Percentiles rank a stretch among this genome's conserved stretches.
phyloP scores from a whole-genome alignment of 768 basidiomycete genomes.

The Ramaria sp. region DNA sequence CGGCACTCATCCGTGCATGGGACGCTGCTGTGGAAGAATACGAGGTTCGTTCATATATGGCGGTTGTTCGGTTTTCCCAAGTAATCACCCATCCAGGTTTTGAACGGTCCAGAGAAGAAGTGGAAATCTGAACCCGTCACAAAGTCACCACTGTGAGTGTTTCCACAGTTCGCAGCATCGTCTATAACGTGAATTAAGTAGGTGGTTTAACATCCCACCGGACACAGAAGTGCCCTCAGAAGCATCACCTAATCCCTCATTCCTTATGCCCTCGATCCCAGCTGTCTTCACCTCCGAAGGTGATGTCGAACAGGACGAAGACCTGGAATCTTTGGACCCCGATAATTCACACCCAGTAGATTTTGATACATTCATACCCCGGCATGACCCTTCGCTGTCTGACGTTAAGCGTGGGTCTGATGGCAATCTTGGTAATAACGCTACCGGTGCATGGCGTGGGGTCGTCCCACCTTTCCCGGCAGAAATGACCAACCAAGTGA shows the following conservation, averaged over 20 bases:
- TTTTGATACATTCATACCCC: conserved; percentile 61
- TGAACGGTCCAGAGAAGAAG: conserved; percentile 54
- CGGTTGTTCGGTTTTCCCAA: neutral
- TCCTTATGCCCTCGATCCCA: conserved; percentile 1
- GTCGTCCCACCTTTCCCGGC: conserved; percentile 15
- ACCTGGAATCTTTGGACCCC: conserved; percentile 7
- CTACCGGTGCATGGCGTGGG: neutral
- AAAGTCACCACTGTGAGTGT: conserved; percentile 60
- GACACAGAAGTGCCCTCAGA: conserved; percentile 8
- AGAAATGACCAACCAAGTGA: conserved; percentile 30
- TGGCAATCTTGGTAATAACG: neutral
- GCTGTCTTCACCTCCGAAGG: neutral
- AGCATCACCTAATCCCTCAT: neutral
- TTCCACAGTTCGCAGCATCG: neutral
- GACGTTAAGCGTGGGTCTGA: neutral
- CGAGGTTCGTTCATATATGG: conserved; percentile 27
- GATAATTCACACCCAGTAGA: conserved; percentile 51
- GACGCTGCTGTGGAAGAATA: conserved; percentile 78
- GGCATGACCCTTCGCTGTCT: conserved; percentile 52
- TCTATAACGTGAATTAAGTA: conserved; percentile 19
- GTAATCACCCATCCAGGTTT: conserved; percentile 28
- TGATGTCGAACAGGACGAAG: conserved; percentile 2
- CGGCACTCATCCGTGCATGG: conserved; percentile 75
- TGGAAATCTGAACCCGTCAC: conserved; percentile 67
- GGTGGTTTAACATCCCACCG: conserved; percentile 69